Conservation (phyloP, 106 monocot species). For the Dendrobium nobile region DNA sequence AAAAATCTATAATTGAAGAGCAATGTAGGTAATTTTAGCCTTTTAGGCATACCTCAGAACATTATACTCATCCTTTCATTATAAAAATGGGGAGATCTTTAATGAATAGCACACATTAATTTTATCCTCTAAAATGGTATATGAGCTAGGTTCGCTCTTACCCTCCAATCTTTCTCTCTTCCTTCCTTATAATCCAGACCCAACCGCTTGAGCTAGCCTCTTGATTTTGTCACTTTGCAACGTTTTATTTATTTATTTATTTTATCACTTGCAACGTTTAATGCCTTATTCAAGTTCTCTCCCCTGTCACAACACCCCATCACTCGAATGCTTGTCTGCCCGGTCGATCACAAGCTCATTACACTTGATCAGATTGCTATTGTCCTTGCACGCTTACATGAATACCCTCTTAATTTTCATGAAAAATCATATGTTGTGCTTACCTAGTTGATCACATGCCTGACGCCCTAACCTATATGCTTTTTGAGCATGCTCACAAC, state of each 20-base stretch:
- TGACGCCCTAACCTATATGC: background rate
- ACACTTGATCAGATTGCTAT: background rate
- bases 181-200: too few relatives aligned
- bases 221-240: background rate
- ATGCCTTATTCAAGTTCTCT: background rate
- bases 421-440: background rate
- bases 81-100: background rate
- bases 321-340: background rate
- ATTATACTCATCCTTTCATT: background rate
- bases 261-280: background rate
- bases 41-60: background rate
- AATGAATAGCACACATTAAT: background rate
- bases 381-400: too few relatives aligned
- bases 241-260: too few relatives aligned
- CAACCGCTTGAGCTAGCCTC: background rate
- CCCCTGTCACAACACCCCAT: background rate
- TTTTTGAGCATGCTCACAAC: too few relatives aligned
- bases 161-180: background rate
- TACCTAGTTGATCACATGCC: background rate
- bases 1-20: too few relatives aligned
- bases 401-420: too few relatives aligned
- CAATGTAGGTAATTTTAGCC: too few relatives aligned
- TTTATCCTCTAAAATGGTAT: background rate
- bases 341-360: background rate
- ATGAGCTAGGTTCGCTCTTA: background rate